A percentile compares a stretch with the other conserved stretches of the same genome.
phyloP scores from a whole-genome alignment of 495 filamentous ascomycete species.

The Chlorociboria aeruginascens region DNA sequence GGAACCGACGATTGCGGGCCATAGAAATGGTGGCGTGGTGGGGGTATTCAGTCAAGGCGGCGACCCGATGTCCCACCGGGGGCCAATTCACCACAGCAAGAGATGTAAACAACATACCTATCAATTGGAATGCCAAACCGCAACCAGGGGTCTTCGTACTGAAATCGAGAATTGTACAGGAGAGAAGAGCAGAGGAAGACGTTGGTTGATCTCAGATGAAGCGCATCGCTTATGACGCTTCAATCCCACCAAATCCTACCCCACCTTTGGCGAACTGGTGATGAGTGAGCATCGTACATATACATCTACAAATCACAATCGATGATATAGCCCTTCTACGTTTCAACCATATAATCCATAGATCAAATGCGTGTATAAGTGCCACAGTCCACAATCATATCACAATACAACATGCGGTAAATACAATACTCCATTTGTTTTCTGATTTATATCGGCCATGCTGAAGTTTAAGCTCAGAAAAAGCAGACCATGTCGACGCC shows the following conservation, averaged over 20 bases:
- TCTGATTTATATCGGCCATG: too few relatives aligned
- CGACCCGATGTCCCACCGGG: not conserved
- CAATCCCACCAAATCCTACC: not conserved
- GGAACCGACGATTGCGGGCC: not conserved
- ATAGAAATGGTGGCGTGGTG: not conserved
- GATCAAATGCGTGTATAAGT: too few relatives aligned
- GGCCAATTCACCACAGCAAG: not conserved
- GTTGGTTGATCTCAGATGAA: not conserved
- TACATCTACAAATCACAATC: not conserved
- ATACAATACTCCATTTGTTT: too few relatives aligned
- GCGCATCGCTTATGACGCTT: slow-evolving; percentile 1
- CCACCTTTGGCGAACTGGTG: slow-evolving; percentile 1
- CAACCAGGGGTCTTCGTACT: not conserved
- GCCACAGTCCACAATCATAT: not conserved
- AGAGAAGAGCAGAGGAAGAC: not conserved
- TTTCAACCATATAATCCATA: not conserved
- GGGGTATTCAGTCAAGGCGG: not conserved
- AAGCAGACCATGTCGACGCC: too few relatives aligned
- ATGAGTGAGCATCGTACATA: slow-evolving; percentile 5
- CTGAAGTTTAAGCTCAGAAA: too few relatives aligned
- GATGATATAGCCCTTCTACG: not conserved
- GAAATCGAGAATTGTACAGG: not conserved
- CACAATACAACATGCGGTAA: not conserved
- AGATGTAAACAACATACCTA: not conserved
- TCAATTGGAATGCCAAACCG: not conserved